Base-by-base conservation (phyloP, 106 monocot species). In the Amphibolis antarctica region DNA sequence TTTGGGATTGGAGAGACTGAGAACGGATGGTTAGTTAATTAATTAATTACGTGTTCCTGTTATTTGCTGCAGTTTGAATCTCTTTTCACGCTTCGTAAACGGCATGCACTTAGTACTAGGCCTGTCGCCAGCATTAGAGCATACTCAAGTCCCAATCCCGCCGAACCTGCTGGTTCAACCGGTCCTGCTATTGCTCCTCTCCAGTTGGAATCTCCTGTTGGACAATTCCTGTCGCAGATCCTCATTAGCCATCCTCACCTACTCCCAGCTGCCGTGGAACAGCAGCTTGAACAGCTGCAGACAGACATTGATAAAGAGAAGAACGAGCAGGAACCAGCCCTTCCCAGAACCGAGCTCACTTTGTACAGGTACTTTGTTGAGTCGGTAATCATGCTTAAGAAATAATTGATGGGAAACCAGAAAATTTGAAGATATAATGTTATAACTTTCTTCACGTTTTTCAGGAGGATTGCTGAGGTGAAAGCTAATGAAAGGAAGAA, bases 381-480 rank as follows among this genome's bases (percentile, higher is more conserved):
- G 2, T 36, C 7, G 36, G 7, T 2, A 36, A 36, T 36, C 7
- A 7, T 36, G 36, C 7, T 36, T 36, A 36, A 7, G 7, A 36
- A 36, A 36, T 4, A 36, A 36, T 36, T 36, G 36, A 36, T 36
- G 36, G 36, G 7, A 2, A 36, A 36, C 36, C 7, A 36, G 36
- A 36, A 36, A n/a, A n/a, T n/a, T n/a, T n/a, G 74, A 66, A 83
- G 74, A 66, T 12, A 12, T 51, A 17, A 10, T 27, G 29, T 45
- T 3, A n/a, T 28, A 6, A 71, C 26, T 31, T 1, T 18, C 44
- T 31, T 44, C 52, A n/a, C 50, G 61, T 24, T 9, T 63, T 50
- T 36, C 36, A 92, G 92, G 85, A 80, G 93, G 62, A 93, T 93
- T 45, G 77, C 93, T 10, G 93, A 88, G 67, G 75, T 93, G 52